Evolutionary conservation across 805 yeast species (phyloP), one percentile per base, ranked within the genome.

Genomic region (Hanseniaspora lindneri): DNA sequence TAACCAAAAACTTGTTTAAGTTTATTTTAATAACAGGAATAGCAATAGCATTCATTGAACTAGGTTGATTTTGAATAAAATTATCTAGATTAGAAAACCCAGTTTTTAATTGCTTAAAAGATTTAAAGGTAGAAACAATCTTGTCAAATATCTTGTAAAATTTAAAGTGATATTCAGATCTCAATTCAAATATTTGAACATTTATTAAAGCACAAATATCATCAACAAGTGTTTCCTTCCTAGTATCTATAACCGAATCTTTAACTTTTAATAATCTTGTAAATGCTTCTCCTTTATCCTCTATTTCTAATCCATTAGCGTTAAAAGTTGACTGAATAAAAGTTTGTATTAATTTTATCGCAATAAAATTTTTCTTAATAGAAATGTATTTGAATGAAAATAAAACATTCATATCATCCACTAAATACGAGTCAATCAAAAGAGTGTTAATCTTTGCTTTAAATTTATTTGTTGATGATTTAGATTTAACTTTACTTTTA

Each of bases 81-180:
- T 43, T 13, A 5, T 44, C 42, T 41, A 67, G 65, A 36, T 67
- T 64, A 16, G 61, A 53, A 52, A 74, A 74, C 28, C 76, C 73
- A 17, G 59, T 60, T 21, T 54, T 54, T 6, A 76, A 61, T 52
- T 75, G 80, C 40, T 61, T 66, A 6, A 66, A 58, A 0, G 78
- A 67, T 53, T 76, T 76, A 43, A 66, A 66, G 49, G 72, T 62
- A 0, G 76, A 69, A 10, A 75, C 67, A 4, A 72, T 53, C 50
- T 74, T 74, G 51, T 75, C 80, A 33, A 73, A 65, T 29, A 76
- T 71, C 7, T 70, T 70, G 58, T 72, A 76, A 48, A 76, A 58
- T 41, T 60, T 60, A 39, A 62, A 60, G 48, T 65, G 66, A 34
- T 64, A 63, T 41, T 65, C 67, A 1, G 65, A 60, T 30, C 56